Evolutionary conservation across 2,329 filamentous ascomycete species (phyloP).

Genomic region (Paraphoma sp.): DNA sequence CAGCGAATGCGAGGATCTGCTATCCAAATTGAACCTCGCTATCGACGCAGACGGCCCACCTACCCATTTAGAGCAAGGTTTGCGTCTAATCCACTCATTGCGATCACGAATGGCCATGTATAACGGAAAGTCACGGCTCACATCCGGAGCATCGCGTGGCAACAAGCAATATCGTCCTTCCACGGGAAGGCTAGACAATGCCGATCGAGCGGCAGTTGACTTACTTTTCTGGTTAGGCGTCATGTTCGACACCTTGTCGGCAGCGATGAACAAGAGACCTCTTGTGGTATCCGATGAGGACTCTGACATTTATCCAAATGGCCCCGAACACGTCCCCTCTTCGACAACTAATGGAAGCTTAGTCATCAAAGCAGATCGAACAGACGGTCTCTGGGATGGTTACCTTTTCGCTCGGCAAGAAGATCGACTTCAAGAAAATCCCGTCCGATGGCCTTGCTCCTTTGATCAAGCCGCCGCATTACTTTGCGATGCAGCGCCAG

Average conservation of each 20-base stretch:
- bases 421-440: constrained; percentile 17
- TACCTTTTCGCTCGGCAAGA: constrained; percentile 44
- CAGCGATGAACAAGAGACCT: constrained; percentile 59
- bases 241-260: constrained; percentile 65
- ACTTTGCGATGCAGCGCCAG: constrained; percentile 61
- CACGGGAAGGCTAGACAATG: constrained; percentile 31
- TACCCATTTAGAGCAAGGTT: constrained; percentile 49
- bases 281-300: constrained; percentile 56
- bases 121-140: constrained; percentile 14
- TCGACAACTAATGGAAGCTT: neutral
- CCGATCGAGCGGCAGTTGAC: constrained; percentile 57
- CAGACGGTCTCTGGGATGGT: constrained; percentile 47
- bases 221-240: constrained; percentile 65
- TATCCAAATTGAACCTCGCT: constrained; percentile 40
- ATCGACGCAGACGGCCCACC: constrained; percentile 47
- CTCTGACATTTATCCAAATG: constrained; percentile 45
- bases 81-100: constrained; percentile 49
- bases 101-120: constrained; percentile 38
- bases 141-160: constrained; percentile 11
- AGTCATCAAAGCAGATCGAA: neutral
- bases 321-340: constrained; percentile 2
- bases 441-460: constrained; percentile 61
- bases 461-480: constrained; percentile 59
- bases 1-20: constrained; percentile 36
- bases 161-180: constrained; percentile 20